Conservation (phyloP, 2,329 filamentous ascomycete genomes). For the Plectosphaerella cucumerina region DNA sequence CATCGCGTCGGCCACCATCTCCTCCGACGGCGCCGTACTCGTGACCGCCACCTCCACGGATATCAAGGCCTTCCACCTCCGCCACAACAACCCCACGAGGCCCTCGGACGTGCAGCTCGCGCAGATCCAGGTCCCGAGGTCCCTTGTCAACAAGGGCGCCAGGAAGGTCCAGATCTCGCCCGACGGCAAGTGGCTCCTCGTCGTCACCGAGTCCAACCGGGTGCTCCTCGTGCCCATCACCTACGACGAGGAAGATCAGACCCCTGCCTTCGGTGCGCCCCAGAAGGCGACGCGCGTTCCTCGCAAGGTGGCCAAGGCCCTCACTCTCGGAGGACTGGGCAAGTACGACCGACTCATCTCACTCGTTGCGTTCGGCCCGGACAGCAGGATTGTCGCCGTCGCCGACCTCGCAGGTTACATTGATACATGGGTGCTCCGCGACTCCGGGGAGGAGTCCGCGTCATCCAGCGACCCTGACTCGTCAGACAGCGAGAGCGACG, state of each 20-base stretch:
- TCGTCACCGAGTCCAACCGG: conserved; percentile 57
- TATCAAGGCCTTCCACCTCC: conserved; percentile 73
- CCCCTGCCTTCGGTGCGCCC: conserved; percentile 14
- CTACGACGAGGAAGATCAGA: conserved; percentile 17
- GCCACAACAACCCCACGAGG: conserved; percentile 43
- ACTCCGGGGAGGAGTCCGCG: conserved; percentile 24
- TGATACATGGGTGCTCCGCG: conserved; percentile 76
- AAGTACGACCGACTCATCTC: conserved; percentile 73
- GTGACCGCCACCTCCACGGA: conserved; percentile 71
- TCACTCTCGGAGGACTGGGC: conserved; percentile 63
- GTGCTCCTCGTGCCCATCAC: conserved; percentile 48
- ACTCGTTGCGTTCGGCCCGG: conserved; percentile 71
- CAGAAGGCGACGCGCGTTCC: conserved; percentile 48
- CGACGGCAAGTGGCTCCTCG: conserved; percentile 64
- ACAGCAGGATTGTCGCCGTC: conserved; percentile 73
- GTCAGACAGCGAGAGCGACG: conserved; percentile 14
- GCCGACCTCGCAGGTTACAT: conserved; percentile 81
- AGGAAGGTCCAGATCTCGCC: conserved; percentile 66
- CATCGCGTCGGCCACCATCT: conserved; percentile 72
- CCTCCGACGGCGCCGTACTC: conserved; percentile 66
- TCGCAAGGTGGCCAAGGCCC: conserved; percentile 49
- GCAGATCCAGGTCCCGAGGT: conserved; percentile 61
- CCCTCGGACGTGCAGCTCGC: conserved; percentile 63
- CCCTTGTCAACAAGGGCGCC: conserved; percentile 59
- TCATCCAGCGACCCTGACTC: conserved; percentile 15